Percentiles rank a stretch among this genome's conserved stretches.
These are phyloP conservation scores for Thalia dealbata DNA, from an alignment of 176 grass and related monocot genomes.

Conservation along the genomic window DNA sequence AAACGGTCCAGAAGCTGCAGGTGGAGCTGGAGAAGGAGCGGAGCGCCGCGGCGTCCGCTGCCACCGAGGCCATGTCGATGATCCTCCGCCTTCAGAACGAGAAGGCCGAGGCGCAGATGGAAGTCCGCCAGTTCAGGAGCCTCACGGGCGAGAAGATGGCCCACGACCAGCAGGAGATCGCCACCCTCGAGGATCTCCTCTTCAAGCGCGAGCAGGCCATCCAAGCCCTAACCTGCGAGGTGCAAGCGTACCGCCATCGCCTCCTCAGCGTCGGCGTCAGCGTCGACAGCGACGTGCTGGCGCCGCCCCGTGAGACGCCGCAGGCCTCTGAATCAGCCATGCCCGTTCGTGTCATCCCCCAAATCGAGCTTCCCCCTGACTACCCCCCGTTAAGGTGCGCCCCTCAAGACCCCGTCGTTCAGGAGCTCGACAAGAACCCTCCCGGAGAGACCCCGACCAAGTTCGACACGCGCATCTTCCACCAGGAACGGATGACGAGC, in stretches of 20 bases:
- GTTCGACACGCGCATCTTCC: conserved; percentile 27
- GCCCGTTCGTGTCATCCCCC: not conserved
- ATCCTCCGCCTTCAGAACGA: conserved; percentile 74
- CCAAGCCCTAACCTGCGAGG: conserved; percentile 52
- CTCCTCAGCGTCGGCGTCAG: conserved; percentile 36
- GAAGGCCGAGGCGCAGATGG: conserved; percentile 60
- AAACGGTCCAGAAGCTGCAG: conserved; percentile 38
- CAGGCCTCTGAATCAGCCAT: conserved; percentile 15
- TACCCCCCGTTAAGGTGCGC: conserved; percentile 32
- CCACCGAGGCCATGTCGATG: conserved; percentile 70
- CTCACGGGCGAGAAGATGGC: conserved; percentile 68
- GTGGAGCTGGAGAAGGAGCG: conserved; percentile 73
- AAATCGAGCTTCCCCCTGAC: conserved; percentile 6
- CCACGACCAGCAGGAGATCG: conserved; percentile 59
- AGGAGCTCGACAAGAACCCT: conserved; percentile 17
- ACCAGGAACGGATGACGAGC: conserved; percentile 24
- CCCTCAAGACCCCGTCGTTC: not conserved
- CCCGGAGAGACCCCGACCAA: conserved; percentile 23
- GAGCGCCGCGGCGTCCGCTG: conserved; percentile 49
- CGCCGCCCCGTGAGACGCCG: conserved; percentile 22
- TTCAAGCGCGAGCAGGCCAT: conserved; percentile 77
- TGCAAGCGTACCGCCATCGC: conserved; percentile 40
- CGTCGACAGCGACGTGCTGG: conserved; percentile 1
- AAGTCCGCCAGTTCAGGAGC: conserved; percentile 56
- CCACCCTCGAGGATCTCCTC: conserved; percentile 54